Evolutionary conservation across 805 yeast species (phyloP), one percentile per base, ranked within the genome.

Genomic region (Sugiyamaella boreocaroliniensis): DNA sequence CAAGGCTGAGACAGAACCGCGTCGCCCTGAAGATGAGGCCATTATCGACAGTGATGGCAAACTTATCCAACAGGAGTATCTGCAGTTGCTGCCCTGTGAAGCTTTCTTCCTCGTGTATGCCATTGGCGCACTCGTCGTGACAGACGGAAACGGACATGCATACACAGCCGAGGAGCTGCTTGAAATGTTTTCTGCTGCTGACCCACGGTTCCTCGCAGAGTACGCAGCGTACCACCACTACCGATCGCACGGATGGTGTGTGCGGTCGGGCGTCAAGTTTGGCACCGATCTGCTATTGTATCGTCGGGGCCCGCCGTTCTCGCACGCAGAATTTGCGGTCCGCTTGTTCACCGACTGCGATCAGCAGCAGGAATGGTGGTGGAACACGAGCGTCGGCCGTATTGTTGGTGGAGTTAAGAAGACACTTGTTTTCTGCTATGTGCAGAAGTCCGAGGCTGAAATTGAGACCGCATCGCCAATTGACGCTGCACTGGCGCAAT

Each of bases 231-330:
- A 90, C 62, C 95, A 89, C 64, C 89, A 92, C 65, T 90, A 82
- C 68, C 76, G 95, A 49, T 83, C 96, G 0, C 75, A 80, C 22
- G 97, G 97, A 0, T 93, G 98, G 97, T 92, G 97, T 72, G 93
- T 85, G 2, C 76, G 95, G 54, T 80, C 90, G 0, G 99, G 98
- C 0, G 79, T 89, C 52, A 93, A 93, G 67, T 93, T 93, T 67
- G 96, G 97, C 1, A 78, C 86, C n/a, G 95, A 90, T 61, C 85
- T 73, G 67, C 70, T 93, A 8, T 72, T 93, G 4, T 93, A 93
- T 67, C 81, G 84, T 50, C 74, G 92, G 53, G 99, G 99, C 0
- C 99, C 98, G 8, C 97, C 97, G 1, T 89, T 90, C 66, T 81
- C 85, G 48, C 99, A 93, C 66, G 97, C 99, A 0, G 96, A 89